Evolutionary conservation across 176 grass and related monocot genomes (phyloP).

Genomic region (Oryza glumipatula): DNA sequence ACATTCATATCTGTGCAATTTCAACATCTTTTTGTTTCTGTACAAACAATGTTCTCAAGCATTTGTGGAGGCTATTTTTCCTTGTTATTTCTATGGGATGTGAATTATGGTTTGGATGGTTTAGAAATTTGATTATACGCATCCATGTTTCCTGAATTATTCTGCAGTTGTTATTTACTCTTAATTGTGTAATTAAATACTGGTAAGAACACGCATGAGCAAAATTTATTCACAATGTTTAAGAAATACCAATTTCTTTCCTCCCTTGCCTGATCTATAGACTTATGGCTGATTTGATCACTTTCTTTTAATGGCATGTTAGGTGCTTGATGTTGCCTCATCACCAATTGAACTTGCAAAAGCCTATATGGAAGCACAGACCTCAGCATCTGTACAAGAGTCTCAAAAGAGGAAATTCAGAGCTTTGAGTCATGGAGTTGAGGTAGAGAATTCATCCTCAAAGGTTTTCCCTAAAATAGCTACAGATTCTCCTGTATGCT

Average conservation of each 20-base stretch:
- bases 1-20: slow-evolving; percentile 22
- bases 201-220: not conserved
- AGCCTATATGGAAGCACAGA: slow-evolving; percentile 65
- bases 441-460: slow-evolving; percentile 43
- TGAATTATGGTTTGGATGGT: slow-evolving; percentile 5
- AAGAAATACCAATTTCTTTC: not conserved
- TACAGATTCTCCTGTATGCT: slow-evolving; percentile 44
- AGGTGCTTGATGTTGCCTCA: slow-evolving; percentile 52
- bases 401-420: slow-evolving; percentile 46
- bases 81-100: slow-evolving; percentile 22
- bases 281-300: slow-evolving; percentile 16
- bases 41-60: slow-evolving; percentile 7
- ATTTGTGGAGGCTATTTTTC: not conserved
- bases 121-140: slow-evolving; percentile 25
- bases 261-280: slow-evolving; percentile 13
- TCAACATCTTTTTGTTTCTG: slow-evolving; percentile 24
- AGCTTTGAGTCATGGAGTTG: slow-evolving; percentile 52
- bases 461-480: slow-evolving; percentile 28
- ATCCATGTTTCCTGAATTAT: slow-evolving; percentile 6
- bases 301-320: slow-evolving; percentile 37
- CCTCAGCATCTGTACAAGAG: slow-evolving; percentile 42
- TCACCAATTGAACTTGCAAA: slow-evolving; percentile 79
- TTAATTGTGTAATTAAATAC: not conserved
- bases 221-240: slow-evolving; percentile 23
- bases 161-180: not conserved